phyloP scores from a whole-genome alignment of 2,329 filamentous ascomycete genomes.

The Penicillium sclerotigenum region DNA sequence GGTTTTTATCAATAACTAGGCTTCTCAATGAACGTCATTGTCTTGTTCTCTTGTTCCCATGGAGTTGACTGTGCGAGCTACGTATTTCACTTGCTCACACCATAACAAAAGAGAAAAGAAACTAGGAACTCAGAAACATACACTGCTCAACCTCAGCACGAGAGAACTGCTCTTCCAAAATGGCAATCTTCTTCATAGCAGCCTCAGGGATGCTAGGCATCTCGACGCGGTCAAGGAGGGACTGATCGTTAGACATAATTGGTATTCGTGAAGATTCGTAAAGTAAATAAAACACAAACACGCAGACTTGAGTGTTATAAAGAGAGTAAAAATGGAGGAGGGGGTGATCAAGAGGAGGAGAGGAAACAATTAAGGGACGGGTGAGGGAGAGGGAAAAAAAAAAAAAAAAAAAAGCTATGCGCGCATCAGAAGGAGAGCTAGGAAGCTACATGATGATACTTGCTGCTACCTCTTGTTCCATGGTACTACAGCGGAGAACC shows the following conservation, averaged over 20 bases:
- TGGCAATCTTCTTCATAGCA: constrained; percentile 59
- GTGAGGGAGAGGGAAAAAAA: background rate
- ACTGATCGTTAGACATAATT: constrained; percentile 28
- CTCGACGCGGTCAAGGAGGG: constrained; percentile 37
- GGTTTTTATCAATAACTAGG: background rate
- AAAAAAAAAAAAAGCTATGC: constrained; percentile 20
- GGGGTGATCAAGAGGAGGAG: background rate
- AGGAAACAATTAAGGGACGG: constrained; percentile 5
- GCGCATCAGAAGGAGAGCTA: constrained; percentile 15
- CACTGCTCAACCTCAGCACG: constrained; percentile 78
- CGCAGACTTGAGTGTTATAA: background rate
- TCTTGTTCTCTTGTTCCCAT: background rate
- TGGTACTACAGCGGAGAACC: background rate
- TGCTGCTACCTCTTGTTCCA: constrained; percentile 2
- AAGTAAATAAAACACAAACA: constrained; percentile 4
- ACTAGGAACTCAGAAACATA: constrained; percentile 48
- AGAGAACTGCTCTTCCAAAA: constrained; percentile 80
- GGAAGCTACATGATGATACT: constrained; percentile 11
- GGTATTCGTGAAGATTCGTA: background rate
- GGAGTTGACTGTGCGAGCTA: background rate
- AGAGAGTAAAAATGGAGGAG: background rate
- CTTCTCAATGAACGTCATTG: background rate
- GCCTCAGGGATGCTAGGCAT: constrained; percentile 47
- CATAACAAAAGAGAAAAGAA: background rate
- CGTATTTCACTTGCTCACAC: background rate